phyloP scores from a whole-genome alignment of 495 filamentous ascomycete genomes.

The Penicillium waksmanii region DNA sequence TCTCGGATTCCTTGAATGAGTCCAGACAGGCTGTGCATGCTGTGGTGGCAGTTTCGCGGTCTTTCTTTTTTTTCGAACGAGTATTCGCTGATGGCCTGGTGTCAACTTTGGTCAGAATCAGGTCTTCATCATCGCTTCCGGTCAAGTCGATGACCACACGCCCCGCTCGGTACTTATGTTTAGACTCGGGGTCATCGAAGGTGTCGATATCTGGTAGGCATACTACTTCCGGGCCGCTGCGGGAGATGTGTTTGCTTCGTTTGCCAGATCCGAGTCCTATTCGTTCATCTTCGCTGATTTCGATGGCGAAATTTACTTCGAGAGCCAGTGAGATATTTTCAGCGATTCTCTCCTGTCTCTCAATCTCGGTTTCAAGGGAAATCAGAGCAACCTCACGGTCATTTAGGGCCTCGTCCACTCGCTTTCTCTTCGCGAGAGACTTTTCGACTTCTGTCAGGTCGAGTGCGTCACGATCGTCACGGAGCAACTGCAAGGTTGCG shows the following conservation, averaged over 20 bases:
- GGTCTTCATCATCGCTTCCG: no score
- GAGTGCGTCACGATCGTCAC: neutral
- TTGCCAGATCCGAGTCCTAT: no score
- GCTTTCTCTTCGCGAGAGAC: neutral
- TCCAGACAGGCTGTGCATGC: conserved; percentile 19
- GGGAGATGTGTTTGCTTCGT: no score
- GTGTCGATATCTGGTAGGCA: no score
- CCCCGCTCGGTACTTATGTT: no score
- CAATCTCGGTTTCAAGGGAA: neutral
- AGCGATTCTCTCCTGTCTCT: neutral
- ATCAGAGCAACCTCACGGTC: neutral
- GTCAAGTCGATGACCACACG: neutral
- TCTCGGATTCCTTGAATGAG: neutral
- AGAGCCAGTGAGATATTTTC: neutral
- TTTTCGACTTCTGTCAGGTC: neutral
- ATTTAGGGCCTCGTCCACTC: neutral
- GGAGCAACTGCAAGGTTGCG: neutral
- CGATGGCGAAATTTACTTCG: neutral
- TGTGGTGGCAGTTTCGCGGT: neutral
- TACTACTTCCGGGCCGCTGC: no score
- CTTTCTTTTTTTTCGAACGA: neutral
- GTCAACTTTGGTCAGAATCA: no score
- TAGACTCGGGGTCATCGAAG: no score
- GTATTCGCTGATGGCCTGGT: no score
- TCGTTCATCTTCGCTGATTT: neutral